Evolutionary conservation across 2,329 filamentous ascomycete species (phyloP).

Genomic region (Trichoderma lentiforme): DNA sequence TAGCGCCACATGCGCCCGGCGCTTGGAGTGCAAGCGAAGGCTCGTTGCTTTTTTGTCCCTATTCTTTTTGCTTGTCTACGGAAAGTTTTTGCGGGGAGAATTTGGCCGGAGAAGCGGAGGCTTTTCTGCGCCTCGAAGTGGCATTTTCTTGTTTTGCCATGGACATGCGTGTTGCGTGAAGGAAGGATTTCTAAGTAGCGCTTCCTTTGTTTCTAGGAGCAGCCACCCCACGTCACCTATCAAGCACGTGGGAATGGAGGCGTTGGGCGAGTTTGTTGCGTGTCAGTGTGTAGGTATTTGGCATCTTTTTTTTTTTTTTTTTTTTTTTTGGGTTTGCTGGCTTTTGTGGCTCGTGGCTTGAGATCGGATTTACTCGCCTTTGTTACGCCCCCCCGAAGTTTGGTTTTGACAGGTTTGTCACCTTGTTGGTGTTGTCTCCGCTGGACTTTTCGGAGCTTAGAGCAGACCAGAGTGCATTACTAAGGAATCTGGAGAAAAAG

Average conservation of each 20-base stretch:
- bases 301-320: neutral
- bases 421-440: neutral
- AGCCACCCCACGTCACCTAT: neutral
- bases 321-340: neutral
- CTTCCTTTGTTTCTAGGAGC: neutral
- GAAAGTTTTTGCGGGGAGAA: slow-evolving; percentile 12
- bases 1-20: slow-evolving; percentile 5
- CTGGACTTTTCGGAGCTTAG: neutral
- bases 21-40: slow-evolving; percentile 6
- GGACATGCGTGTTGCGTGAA: neutral
- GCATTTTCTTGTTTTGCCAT: neutral
- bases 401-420: neutral
- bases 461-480: neutral
- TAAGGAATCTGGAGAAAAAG: neutral
- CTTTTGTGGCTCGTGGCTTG: neutral
- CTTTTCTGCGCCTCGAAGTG: neutral
- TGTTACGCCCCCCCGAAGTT: neutral
- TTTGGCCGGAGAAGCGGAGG: neutral
- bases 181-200: neutral
- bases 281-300: neutral
- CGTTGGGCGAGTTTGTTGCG: neutral
- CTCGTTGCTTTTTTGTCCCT: neutral
- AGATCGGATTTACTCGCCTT: neutral
- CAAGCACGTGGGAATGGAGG: slow-evolving; percentile 9
- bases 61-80: neutral